Evolutionary conservation across 257 asterid genomes (phyloP).

Genomic region (Knoxia roxburghii): DNA sequence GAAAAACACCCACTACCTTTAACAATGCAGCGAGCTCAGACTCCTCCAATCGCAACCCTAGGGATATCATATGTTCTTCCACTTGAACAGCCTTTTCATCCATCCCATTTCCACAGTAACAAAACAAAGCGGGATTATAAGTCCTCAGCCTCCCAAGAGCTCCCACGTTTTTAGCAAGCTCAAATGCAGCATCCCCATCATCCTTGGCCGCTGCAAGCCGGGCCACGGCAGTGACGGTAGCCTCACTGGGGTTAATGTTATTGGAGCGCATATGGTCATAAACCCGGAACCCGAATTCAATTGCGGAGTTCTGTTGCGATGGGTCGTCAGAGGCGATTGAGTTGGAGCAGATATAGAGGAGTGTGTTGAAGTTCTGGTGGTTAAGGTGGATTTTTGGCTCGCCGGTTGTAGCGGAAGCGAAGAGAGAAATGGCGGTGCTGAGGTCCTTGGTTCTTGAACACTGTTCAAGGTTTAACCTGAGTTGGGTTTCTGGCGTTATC

Average conservation of each 20-base stretch:
- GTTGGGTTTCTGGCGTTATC: conserved; percentile 62
- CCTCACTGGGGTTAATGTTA: conserved; percentile 59
- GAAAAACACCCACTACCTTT: conserved; percentile 35
- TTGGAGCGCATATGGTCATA: conserved; percentile 34
- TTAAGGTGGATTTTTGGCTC: conserved; percentile 36
- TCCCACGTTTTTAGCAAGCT: conserved; percentile 65
- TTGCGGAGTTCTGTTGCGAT: conserved; percentile 44
- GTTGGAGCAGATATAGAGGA: conserved; percentile 80
- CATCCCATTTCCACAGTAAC: conserved; percentile 48
- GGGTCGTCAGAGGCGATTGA: conserved; percentile 36
- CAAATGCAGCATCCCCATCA: conserved; percentile 74
- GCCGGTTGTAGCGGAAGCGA: conserved; percentile 43
- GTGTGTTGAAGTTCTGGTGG: conserved; percentile 63
- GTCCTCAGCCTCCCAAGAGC: conserved; percentile 69
- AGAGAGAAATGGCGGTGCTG: conserved; percentile 59
- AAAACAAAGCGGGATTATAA: conserved; percentile 66
- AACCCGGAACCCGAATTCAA: conserved; percentile 66
- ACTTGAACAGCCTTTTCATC: conserved; percentile 76
- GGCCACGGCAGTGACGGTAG: conserved; percentile 72
- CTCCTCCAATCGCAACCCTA: conserved; percentile 74
- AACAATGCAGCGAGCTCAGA: conserved; percentile 73
- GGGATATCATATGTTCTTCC: conserved; percentile 50
- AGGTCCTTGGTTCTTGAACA: conserved; percentile 71
- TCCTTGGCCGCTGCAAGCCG: conserved; percentile 78
- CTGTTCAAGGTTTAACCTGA: conserved; percentile 59